Evolutionary conservation across 2,329 filamentous ascomycete genomes (phyloP).

Genomic region (Xylariaceae sp.): DNA sequence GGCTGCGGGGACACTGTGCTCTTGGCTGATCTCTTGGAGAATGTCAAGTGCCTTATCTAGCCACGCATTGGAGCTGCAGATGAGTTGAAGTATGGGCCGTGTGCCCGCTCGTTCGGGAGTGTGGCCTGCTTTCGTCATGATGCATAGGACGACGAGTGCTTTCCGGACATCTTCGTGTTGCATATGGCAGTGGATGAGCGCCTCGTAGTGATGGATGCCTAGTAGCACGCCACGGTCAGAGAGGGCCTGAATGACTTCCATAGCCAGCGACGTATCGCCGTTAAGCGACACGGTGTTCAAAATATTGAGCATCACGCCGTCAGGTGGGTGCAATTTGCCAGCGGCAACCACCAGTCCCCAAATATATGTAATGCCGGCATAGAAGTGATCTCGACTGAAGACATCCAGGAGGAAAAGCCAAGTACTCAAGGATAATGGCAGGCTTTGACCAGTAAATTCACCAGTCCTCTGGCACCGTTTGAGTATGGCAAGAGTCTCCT

Average conservation of each 20-base stretch:
- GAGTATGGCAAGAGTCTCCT: conserved; percentile 70
- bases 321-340: conserved; percentile 57
- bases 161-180: conserved; percentile 55
- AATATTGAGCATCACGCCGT: conserved; percentile 63
- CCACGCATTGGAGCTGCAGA: conserved; percentile 45
- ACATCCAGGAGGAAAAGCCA: conserved; percentile 72
- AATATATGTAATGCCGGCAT: conserved; percentile 61
- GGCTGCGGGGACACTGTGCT: conserved; percentile 34
- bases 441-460: conserved; percentile 9
- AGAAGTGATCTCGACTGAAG: conserved; percentile 62
- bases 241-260: conserved; percentile 65
- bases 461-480: conserved; percentile 46
- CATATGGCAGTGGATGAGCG: conserved; percentile 69
- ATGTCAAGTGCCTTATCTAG: conserved; percentile 50
- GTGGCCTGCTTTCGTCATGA: conserved; percentile 66
- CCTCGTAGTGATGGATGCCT: conserved; percentile 70
- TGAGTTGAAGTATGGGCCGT: conserved; percentile 54
- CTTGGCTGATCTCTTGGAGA: conserved; percentile 51
- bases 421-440: conserved; percentile 21
- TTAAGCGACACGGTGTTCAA: conserved; percentile 67
- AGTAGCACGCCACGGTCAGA: conserved; percentile 55
- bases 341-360: conserved; percentile 64
- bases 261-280: conserved; percentile 65
- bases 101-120: conserved; percentile 57
- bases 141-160: conserved; percentile 65